Percentiles rank a stretch among this genome's conserved stretches.
These are phyloP conservation scores for Schizothecium vesticola DNA, from an alignment of 495 filamentous ascomycete species.

Conservation along the genomic window DNA sequence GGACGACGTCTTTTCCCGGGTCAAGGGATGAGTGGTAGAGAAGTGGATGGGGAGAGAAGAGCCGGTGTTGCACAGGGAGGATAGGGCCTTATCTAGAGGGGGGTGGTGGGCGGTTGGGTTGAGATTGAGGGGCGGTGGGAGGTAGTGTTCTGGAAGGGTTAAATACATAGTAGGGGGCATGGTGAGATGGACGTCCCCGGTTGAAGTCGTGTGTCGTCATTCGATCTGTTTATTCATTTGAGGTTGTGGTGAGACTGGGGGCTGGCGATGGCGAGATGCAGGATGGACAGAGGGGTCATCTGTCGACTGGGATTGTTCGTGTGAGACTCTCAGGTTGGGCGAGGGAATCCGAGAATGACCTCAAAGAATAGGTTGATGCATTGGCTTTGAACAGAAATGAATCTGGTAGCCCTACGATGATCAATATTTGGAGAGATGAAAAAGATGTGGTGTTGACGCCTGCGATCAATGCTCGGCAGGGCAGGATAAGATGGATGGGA, in stretches of 20 bases:
- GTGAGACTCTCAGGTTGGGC: not conserved
- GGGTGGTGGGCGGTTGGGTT: not conserved
- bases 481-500: not conserved
- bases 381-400: not conserved
- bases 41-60: not conserved
- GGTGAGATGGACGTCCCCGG: not conserved
- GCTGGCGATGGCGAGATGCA: not conserved
- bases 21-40: not conserved
- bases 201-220: not conserved
- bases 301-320: not conserved
- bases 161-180: not conserved
- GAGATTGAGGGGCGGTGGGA: not conserved
- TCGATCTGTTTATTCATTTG: no score
- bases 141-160: slow-evolving; percentile 7
- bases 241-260: not conserved
- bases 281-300: not conserved
- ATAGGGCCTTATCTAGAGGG: not conserved
- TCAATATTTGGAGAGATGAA: not conserved
- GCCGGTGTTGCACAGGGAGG: not conserved
- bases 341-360: not conserved
- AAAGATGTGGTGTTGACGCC: not conserved
- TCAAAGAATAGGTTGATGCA: not conserved
- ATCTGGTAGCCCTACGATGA: not conserved
- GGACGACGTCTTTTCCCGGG: not conserved
- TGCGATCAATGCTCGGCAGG: not conserved